Conservation (phyloP, 2,329 filamentous ascomycete species). For the Cercospora sesami region DNA sequence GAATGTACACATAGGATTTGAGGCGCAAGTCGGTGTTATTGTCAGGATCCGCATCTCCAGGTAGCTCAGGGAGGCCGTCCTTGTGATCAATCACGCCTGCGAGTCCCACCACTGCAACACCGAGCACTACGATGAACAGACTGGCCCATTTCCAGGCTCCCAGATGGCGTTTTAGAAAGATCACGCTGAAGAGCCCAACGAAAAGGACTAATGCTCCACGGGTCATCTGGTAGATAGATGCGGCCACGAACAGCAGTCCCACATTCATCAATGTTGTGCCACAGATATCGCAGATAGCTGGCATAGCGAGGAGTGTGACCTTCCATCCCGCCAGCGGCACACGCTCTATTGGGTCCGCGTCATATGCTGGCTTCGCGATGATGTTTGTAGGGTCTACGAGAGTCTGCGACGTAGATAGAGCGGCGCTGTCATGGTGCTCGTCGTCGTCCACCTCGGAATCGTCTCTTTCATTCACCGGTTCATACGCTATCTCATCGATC, state of each 20-base stretch:
- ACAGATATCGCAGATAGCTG: conserved; percentile 88
- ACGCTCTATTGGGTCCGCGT: conserved; percentile 44
- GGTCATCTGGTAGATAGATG: conserved; percentile 99
- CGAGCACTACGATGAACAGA: conserved; percentile 79
- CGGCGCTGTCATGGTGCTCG: conserved; percentile 47
- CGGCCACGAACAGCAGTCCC: conserved; percentile 87
- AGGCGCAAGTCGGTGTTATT: conserved; percentile 24
- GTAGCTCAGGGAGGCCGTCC: conserved; percentile 46
- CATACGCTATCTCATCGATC: conserved; percentile 32
- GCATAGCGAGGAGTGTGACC: conserved; percentile 74
- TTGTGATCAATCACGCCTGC: conserved; percentile 79
- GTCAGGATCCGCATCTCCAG: conserved; percentile 37
- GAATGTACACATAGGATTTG: conserved; percentile 20
- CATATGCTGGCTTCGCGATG: conserved; percentile 55
- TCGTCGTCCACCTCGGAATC: conserved; percentile 40
- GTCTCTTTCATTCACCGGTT: conserved; percentile 33
- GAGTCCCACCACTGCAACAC: conserved; percentile 85
- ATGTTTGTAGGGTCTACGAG: conserved; percentile 43
- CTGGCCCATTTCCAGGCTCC: conserved; percentile 90
- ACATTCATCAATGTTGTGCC: conserved; percentile 98
- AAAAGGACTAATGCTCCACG: conserved; percentile 91
- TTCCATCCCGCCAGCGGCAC: conserved; percentile 67
- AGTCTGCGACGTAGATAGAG: conserved; percentile 40
- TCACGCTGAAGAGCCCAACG: conserved; percentile 89
- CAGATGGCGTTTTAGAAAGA: conserved; percentile 80